These are phyloP conservation scores for Microbotryum lychnidis-dioicae DNA, from an alignment of 1,284 basidiomycete genomes.

Conservation along the genomic window DNA sequence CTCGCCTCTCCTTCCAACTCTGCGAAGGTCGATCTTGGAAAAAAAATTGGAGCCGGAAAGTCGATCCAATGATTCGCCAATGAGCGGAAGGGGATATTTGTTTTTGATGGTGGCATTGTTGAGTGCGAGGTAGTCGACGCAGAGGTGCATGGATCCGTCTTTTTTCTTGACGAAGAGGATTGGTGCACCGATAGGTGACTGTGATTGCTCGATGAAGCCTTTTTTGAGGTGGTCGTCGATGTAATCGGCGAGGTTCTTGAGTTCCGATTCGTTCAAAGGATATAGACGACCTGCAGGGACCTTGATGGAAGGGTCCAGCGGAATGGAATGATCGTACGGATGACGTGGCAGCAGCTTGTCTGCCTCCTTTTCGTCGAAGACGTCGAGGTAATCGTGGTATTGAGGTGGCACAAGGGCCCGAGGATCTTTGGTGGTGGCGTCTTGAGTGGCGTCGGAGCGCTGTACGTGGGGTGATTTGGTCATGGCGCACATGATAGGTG, in stretches of 20 bases:
- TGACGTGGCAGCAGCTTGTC: constrained; percentile 15
- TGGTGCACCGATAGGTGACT: constrained; percentile 38
- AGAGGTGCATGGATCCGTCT: constrained; percentile 42
- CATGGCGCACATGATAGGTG: no score
- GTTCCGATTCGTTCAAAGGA: constrained; percentile 12
- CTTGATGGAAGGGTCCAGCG: constrained; percentile 8
- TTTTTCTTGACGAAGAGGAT: constrained; percentile 50
- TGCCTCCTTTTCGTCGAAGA: constrained; percentile 16
- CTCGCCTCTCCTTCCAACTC: no score
- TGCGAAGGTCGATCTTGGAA: no score
- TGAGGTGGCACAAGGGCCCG: background rate
- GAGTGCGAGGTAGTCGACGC: constrained; percentile 46
- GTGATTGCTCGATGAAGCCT: constrained; percentile 12
- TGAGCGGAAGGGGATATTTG: constrained; percentile 5
- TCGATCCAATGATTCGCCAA: no score
- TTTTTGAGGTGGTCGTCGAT: constrained; percentile 9
- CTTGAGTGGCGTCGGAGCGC: no score
- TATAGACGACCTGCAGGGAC: constrained; percentile 22
- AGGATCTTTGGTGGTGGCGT: no score
- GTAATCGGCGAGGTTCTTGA: constrained; percentile 1
- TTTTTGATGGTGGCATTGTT: constrained; percentile 44
- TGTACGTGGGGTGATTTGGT: no score
- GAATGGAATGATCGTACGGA: constrained; percentile 21
- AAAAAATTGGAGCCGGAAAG: no score
- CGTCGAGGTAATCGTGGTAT: constrained; percentile 14